Evolutionary conservation across 2,329 filamentous ascomycete genomes (phyloP).

Genomic region (Aspergillus ochraceus): DNA sequence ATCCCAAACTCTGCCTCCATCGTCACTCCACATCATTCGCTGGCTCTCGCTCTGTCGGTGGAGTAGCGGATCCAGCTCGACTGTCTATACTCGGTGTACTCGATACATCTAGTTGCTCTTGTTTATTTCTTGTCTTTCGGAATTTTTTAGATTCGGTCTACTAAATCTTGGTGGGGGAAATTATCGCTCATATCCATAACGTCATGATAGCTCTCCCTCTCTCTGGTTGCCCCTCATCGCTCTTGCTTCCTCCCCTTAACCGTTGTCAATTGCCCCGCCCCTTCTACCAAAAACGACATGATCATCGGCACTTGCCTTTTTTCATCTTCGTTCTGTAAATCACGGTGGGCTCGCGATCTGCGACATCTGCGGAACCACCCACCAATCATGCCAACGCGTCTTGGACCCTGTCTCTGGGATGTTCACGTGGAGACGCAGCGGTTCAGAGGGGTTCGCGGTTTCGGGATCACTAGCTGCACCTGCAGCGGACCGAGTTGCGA

Average conservation of each 20-base stretch:
- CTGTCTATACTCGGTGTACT: too few relatives aligned
- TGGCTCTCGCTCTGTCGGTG: background rate
- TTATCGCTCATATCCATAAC: background rate
- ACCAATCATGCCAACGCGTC: slow-evolving; percentile 47
- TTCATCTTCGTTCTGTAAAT: background rate
- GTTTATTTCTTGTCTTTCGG: too few relatives aligned
- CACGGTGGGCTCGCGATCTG: slow-evolving; percentile 1
- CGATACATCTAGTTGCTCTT: too few relatives aligned
- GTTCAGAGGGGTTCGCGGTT: background rate
- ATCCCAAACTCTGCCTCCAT: background rate
- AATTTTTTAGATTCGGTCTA: too few relatives aligned
- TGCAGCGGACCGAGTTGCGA: slow-evolving; percentile 32
- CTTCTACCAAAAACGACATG: too few relatives aligned
- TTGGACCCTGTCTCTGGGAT: slow-evolving; percentile 42
- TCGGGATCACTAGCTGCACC: background rate
- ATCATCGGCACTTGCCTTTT: too few relatives aligned
- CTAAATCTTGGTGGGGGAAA: background rate
- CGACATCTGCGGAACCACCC: slow-evolving; percentile 44
- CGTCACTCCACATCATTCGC: too few relatives aligned
- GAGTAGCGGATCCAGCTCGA: background rate
- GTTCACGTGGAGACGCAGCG: slow-evolving; percentile 33
- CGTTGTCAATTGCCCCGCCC: too few relatives aligned
- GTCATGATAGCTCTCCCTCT: background rate
- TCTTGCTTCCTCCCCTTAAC: background rate
- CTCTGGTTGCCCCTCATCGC: background rate